Evolutionary conservation across 169 alveolate genomes (phyloP).

Genomic region (Besnoitia besnoiti): DNA sequence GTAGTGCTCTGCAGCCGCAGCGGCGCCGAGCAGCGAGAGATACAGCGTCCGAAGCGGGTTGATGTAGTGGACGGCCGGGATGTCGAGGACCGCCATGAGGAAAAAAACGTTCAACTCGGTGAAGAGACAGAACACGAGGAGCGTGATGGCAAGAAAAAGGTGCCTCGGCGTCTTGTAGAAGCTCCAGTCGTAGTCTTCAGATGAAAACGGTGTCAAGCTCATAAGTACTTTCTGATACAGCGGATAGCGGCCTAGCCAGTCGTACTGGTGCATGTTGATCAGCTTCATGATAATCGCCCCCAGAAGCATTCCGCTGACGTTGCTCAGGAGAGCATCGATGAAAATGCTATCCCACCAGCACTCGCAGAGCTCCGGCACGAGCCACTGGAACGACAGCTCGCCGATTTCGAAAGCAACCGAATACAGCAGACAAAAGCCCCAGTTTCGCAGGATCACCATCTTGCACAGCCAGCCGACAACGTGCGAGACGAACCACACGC

Average conservation of each 20-base stretch:
- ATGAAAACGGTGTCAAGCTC: slow-evolving; percentile 65
- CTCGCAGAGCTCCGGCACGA: slow-evolving; percentile 73
- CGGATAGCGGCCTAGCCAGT: slow-evolving; percentile 64
- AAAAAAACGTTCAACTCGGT: slow-evolving; percentile 69
- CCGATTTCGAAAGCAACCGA: slow-evolving; percentile 57
- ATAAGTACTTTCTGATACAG: slow-evolving; percentile 43
- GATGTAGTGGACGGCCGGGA: slow-evolving; percentile 63
- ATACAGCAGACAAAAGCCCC: slow-evolving; percentile 60
- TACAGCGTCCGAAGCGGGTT: slow-evolving; percentile 50
- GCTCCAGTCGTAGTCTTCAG: slow-evolving; percentile 64
- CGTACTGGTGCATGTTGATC: slow-evolving; percentile 28
- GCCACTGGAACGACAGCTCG: slow-evolving; percentile 72
- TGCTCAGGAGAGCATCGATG: slow-evolving; percentile 60
- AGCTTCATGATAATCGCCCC: slow-evolving; percentile 49
- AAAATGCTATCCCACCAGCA: slow-evolving; percentile 75
- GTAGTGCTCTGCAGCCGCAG: slow-evolving; percentile 71
- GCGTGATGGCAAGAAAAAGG: slow-evolving; percentile 40
- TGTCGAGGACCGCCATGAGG: slow-evolving; percentile 63
- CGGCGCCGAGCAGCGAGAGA: slow-evolving; percentile 56
- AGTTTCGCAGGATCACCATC: slow-evolving; percentile 68
- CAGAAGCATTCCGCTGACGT: slow-evolving; percentile 68
- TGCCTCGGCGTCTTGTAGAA: slow-evolving; percentile 64
- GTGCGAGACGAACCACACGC: slow-evolving; percentile 68
- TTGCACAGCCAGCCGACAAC: slow-evolving; percentile 69
- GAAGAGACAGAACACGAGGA: slow-evolving; percentile 44